phyloP scores from a whole-genome alignment of 169 alveolate species.

The Cryptosporidium parvum region DNA sequence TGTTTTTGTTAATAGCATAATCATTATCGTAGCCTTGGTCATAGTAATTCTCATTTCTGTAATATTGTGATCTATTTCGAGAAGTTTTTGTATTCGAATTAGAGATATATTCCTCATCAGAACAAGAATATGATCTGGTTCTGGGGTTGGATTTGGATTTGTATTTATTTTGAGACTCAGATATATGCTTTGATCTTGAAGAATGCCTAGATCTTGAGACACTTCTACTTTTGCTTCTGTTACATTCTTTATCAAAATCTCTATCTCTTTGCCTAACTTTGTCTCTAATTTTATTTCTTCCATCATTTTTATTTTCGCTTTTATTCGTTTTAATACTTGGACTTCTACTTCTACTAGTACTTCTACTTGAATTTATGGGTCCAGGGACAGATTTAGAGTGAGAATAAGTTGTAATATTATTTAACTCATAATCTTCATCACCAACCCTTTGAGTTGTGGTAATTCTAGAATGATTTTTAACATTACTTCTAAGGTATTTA shows the following conservation, averaged over 20 bases:
- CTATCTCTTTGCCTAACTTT: not conserved
- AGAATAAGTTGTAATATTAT: not conserved
- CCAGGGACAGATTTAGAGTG: not conserved
- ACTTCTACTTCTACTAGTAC: slow-evolving; percentile 7
- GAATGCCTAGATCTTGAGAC: slow-evolving; percentile 74
- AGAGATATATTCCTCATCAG: not conserved
- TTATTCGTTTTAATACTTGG: not conserved
- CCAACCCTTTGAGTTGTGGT: too few species aligned
- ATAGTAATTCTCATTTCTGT: not conserved
- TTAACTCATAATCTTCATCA: not conserved
- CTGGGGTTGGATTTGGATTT: slow-evolving; percentile 40
- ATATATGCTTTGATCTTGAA: slow-evolving; percentile 3
- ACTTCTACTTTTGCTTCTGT: slow-evolving; percentile 48
- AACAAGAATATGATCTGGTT: not conserved
- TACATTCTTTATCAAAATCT: slow-evolving; percentile 13
- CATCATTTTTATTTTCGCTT: not conserved
- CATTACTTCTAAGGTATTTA: too few species aligned
- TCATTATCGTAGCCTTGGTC: not conserved
- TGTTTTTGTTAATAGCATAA: not conserved
- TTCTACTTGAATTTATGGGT: not conserved
- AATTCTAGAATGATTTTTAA: too few species aligned
- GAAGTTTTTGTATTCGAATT: not conserved
- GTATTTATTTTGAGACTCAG: slow-evolving; percentile 49
- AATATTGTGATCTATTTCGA: not conserved
- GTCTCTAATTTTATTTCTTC: slow-evolving; percentile 3